Base-by-base conservation (phyloP, 208 protist genomes). In the Crithidia fasciculata region DNA sequence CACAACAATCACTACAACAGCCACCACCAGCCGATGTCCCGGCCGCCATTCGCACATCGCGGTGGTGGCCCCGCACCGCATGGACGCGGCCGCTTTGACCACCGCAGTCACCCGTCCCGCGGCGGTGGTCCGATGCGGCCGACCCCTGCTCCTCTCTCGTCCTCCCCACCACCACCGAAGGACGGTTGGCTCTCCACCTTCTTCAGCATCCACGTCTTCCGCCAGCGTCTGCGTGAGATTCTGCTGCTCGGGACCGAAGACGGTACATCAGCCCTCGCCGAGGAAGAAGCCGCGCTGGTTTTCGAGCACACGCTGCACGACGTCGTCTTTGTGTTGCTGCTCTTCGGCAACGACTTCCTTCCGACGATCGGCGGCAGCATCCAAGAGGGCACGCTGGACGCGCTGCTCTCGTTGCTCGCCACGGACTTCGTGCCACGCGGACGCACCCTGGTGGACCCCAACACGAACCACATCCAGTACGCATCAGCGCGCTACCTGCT, bases 331-430 rank as follows among this genome's bases (percentile, higher is more conserved):
- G 80, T 99, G 8, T 91, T 98, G 79, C 98, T 99, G 59, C 95
- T 99, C 68, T 97, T 98, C 71, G 99, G 99, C 39, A 99, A 99
- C 83, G 99, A 99, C 83, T 99, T 99, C 75, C 80, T 99, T 41
- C 98, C 98, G 4, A 95, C 98, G 5, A 80, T 93, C 28, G 83
- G 99, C 6, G 92, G 98, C 19, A 87, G 87, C 63, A 99, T 99
- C 54, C 78, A 91, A 57, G 90, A 98, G 57, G 95, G 96, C 65
- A 97, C 95, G 18, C 81, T 99, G 10, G 98, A 99, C 74, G 75
- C 81, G 36, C 77, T 99, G 2, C 79, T 98, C 10, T 69, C 72
- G 49, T 75, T 95, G 4, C 84, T 96, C 36, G 82, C 86, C n/a
- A 86, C 82, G 5, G 85, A 96, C 68, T 95, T 96, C 61, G 84